Conservation (phyloP, 768 basidiomycete species). For the Paxillus ammoniavirescens region DNA sequence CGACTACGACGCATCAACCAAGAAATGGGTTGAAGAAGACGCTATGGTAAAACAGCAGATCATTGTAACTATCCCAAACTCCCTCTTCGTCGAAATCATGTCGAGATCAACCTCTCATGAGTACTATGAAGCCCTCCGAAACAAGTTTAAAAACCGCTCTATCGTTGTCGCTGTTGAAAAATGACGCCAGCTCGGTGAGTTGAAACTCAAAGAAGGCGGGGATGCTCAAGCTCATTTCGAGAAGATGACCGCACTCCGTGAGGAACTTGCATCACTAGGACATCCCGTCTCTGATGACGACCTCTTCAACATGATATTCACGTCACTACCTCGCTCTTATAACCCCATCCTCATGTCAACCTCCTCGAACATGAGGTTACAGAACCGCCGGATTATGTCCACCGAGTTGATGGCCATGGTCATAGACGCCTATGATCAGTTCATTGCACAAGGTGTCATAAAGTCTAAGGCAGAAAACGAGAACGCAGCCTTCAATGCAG, state of each 20-base stretch:
- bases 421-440: too few species aligned
- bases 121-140: constrained; percentile 10
- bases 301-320: constrained; percentile 1
- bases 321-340: background rate
- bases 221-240: constrained; percentile 26
- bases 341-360: background rate
- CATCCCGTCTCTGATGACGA: background rate
- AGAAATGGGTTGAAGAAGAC: background rate
- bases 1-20: too few species aligned
- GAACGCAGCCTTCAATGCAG: background rate
- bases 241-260: constrained; percentile 25
- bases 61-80: too few species aligned
- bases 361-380: background rate
- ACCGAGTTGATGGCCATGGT: background rate
- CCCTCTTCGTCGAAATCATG: background rate
- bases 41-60: too few species aligned
- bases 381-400: background rate
- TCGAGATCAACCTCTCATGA: constrained; percentile 8
- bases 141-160: background rate
- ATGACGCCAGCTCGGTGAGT: background rate
- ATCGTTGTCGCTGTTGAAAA: background rate
- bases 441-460: background rate
- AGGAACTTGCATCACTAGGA: constrained; percentile 35
- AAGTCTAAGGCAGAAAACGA: background rate
- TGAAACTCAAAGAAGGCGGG: constrained; percentile 13